Conservation (phyloP, 2,329 filamentous ascomycete genomes). For the Zarea fungicola region DNA sequence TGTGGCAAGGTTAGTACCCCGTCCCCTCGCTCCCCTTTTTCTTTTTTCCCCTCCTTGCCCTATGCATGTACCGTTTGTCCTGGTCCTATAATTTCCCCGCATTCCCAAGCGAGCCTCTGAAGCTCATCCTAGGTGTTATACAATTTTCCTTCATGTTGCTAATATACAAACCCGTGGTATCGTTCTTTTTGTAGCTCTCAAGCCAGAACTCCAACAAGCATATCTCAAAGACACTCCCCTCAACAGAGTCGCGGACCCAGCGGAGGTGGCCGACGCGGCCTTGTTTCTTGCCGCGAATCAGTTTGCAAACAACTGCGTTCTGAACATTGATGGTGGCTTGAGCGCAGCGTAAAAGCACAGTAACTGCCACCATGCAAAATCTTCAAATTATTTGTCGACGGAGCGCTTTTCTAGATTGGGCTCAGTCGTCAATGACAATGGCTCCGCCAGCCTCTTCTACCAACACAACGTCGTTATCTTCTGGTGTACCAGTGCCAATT, state of each 20-base stretch:
- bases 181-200: constrained; percentile 27
- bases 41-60: not conserved
- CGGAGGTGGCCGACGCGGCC: constrained; percentile 78
- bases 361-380: not conserved
- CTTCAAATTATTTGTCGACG: not conserved
- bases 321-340: constrained; percentile 81
- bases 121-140: too few species aligned
- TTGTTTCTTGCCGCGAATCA: constrained; percentile 70
- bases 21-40: constrained; percentile 8
- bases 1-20: constrained; percentile 61
- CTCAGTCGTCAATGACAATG: constrained; percentile 59
- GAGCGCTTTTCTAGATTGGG: constrained; percentile 38
- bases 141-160: constrained; percentile 17
- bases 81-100: not conserved
- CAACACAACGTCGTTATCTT: constrained; percentile 38
- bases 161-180: constrained; percentile 33
- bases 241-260: constrained; percentile 59
- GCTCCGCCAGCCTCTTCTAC: constrained; percentile 54
- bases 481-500: constrained; percentile 24
- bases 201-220: constrained; percentile 31
- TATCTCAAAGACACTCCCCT: constrained; percentile 53
- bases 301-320: constrained; percentile 81
- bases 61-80: constrained; percentile 5
- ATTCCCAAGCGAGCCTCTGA: not conserved
- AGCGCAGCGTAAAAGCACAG: constrained; percentile 52